Evolutionary conservation across 2,329 filamentous ascomycete species (phyloP), one percentile per base, ranked within the genome.

Genomic region (Thielaviopsis cerberus): DNA sequence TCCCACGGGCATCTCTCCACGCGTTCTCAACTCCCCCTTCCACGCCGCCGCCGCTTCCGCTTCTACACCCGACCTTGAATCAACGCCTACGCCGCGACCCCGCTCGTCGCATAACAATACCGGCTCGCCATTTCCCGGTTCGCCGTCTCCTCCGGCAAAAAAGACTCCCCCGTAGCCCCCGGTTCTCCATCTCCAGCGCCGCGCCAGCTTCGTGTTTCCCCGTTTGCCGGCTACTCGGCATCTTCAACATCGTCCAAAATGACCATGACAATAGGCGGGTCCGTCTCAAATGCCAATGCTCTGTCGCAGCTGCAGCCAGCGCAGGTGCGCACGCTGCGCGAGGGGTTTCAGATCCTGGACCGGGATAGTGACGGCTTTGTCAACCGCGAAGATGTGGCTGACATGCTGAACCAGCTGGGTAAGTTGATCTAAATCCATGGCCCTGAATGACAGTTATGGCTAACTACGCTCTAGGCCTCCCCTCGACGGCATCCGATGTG

Each of bases 281-380:
- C 61, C 11, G 57, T 60, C 8, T 62, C 68, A 3, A 69, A 73
- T 57, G 73, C 74, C 34, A 81, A 76, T 64, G 75, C 81, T 15
- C 73, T 89, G 51, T 82, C 83, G 2, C 84, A 86, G 65, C 72
- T 97, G 50, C 86, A 91, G 41, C 82, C 88, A 1, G 76, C 86
- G 2, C 88, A 96, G 64, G 81, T 96, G 37, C 82, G 90, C 65
- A 87, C 88, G 64, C 79, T 98, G 70, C 81, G 92, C 61, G 91
- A 97, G 67, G 88, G 86, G 0, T 98, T 97, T 69, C 88, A 94
- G 69, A 89, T 96, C 60, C 76, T 98, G 53, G 92, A 97, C 69
- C 79, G 88, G 61, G 85, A 92, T 69, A 90, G 88, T 66, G 88
- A 92, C 66, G 90, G 91, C 20, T 74, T 80, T 55, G 83, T 98